A percentile compares a stretch with the other conserved stretches of the same genome.
phyloP scores from a whole-genome alignment of 2,329 filamentous ascomycete genomes.

The Fusarium denticulatum region DNA sequence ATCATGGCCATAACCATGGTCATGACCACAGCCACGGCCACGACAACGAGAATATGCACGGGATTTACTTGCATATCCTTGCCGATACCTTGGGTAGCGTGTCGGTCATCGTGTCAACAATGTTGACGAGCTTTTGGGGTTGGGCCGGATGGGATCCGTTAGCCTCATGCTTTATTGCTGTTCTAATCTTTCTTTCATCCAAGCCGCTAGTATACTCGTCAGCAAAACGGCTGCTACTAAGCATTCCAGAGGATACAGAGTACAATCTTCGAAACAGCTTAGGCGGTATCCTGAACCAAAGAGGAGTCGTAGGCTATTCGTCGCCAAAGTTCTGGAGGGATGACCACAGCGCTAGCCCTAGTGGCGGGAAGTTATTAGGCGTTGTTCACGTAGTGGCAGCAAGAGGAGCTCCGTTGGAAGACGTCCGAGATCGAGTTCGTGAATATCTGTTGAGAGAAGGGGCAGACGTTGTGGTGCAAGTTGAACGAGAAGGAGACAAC shows the following conservation, averaged over 20 bases:
- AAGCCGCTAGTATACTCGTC: constrained; percentile 87
- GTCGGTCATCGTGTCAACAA: constrained; percentile 91
- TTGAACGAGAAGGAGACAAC: constrained; percentile 82
- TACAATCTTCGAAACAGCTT: constrained; percentile 89
- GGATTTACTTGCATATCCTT: constrained; percentile 94
- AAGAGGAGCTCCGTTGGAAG: constrained; percentile 77
- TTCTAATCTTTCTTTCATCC: constrained; percentile 92
- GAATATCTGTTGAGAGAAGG: constrained; percentile 75
- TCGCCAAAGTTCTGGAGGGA: constrained; percentile 95
- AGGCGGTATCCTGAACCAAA: constrained; percentile 81
- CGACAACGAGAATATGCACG: constrained; percentile 97
- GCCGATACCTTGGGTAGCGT: constrained; percentile 95
- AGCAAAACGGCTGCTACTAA: constrained; percentile 83
- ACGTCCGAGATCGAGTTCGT: constrained; percentile 81
- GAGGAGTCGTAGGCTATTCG: constrained; percentile 86
- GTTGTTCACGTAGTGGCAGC: constrained; percentile 87
- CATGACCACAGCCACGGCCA: constrained; percentile 59
- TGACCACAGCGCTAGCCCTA: constrained; percentile 63
- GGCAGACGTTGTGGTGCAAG: constrained; percentile 87
- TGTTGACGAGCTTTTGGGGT: constrained; percentile 85
- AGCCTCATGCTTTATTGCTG: constrained; percentile 91
- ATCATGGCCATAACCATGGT: constrained; percentile 50
- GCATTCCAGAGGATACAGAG: constrained; percentile 84
- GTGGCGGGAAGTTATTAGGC: constrained; percentile 71
- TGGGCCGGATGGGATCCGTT: constrained; percentile 96